Percentiles rank a stretch among this genome's conserved stretches.
Evolutionary conservation across 129 eudicot genomes (phyloP).

Genomic region (Dittrichia graveolens): DNA sequence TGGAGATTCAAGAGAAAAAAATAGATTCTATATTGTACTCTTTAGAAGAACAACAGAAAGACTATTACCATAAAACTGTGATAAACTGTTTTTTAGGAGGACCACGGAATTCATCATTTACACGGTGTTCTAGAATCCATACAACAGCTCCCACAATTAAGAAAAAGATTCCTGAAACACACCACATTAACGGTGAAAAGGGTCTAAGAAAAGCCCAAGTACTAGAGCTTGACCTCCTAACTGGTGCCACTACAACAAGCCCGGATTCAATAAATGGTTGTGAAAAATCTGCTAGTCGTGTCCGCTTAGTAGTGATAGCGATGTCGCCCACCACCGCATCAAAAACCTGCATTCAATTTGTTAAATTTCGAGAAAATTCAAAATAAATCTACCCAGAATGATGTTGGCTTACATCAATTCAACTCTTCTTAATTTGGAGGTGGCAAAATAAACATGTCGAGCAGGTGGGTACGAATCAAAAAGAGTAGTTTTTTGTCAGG

Average conservation of each 20-base stretch:
- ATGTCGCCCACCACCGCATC: constrained; percentile 72
- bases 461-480: neutral
- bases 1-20: constrained; percentile 3
- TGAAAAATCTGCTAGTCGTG: constrained; percentile 60
- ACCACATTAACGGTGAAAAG: constrained; percentile 61
- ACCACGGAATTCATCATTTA: constrained; percentile 78
- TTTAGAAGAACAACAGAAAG: neutral
- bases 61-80: constrained; percentile 65
- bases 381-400: constrained; percentile 9
- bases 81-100: constrained; percentile 61
- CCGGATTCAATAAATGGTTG: constrained; percentile 72
- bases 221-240: constrained; percentile 40
- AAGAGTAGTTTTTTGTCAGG: neutral
- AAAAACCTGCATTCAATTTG: constrained; percentile 39
- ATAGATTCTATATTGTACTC: neutral
- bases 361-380: constrained; percentile 10
- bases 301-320: constrained; percentile 56
- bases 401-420: neutral
- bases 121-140: constrained; percentile 75
- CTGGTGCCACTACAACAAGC: constrained; percentile 71
- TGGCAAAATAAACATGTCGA: neutral
- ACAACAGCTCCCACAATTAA: constrained; percentile 57
- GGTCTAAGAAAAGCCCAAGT: constrained; percentile 66
- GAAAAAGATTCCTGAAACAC: constrained; percentile 53
- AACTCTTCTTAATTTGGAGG: neutral